Evolutionary conservation across 306 rosid genomes (phyloP), one percentile per base, ranked within the genome.

Genomic region (Quercus gilva): DNA sequence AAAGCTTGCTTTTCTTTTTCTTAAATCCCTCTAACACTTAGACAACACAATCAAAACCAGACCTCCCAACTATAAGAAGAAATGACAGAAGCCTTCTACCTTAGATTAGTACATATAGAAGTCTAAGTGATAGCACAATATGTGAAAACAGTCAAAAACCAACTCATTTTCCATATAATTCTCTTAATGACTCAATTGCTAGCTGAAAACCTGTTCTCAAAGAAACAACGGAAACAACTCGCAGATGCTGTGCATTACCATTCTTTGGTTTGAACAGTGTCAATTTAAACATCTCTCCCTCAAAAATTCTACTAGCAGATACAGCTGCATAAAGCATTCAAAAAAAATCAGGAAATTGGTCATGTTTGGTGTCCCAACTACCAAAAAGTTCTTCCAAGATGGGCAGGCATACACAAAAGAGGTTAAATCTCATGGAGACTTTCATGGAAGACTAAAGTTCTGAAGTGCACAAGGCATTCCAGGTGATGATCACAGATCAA

Each of bases 221-320:
- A 56, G 94, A 93, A 80, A 86, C 60, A 80, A 86, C 73, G 2
- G 89, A 86, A 12, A 82, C 83, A 60, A 81, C 75, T 51, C 89
- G 85, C 5, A 78, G 25, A 79, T 92, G 81, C 31, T 86, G 88
- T 31, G 89, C 94, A 80, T 86, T 83, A 17, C 87, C 88, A 71
- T 79, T 89, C 80, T 78, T 63, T n/a, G 93, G 87, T 85, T 84
- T 90, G 59, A 93, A 81, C 52, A 89, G 51, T 6, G 91, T 86
- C 85, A 85, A 80, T 58, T 68, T 80, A 68, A 90, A 83, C 91
- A 84, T 88, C 84, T 88, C 92, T 83, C 92, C 97, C 76, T 87
- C 89, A 77, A 90, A 79, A 84, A 90, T 73, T 79, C 81, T 79
- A 74, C 73, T 80, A 18, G 84, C 82, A 65, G 83, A 56, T 18